Base-by-base conservation (phyloP, 768 basidiomycete genomes). In the Dioszegia hungarica region DNA sequence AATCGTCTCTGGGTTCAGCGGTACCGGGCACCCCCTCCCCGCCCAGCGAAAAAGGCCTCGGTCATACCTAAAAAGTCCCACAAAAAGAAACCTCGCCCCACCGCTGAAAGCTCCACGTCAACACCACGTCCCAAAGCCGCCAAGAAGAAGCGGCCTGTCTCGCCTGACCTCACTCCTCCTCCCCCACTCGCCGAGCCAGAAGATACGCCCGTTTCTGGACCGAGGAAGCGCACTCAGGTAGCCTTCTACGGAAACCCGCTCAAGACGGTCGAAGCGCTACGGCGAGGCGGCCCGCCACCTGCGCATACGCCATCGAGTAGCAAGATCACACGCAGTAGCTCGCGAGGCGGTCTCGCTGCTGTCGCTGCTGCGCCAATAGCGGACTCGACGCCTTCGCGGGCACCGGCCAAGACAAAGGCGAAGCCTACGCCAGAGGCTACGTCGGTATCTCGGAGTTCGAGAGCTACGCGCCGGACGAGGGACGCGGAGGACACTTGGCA, bases 1-100 rank as follows among this genome's bases (percentile, higher is more conserved):
- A 76, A 76, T 47, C 69, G 75, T 3, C 56, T 76, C 11, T 76
- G 75, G 75, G 59, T 76, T 5, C 71, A 76, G 61, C 67, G 71
- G 33, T 56, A 64, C 12, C 63, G 57, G 15, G 70, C 75, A 6
- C 59, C 66, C 40, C 72, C 68, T n/a, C 62, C 68, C n/a, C 53
- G 68, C 34, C 62, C 62, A 22, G 28, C 54, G 2, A 71, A 71
- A 56, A 64, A 66, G 54, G 27, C 66, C 10, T 60, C 64, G 1
- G 62, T 51, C 39, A 74, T 70, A 59, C 60, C 72, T 49, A 72
- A 71, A 43, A 50, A 53, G 36, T 62, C 59, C 9, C 37, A 47
- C 33, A 54, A 54, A 9, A 68, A 68, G 40, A 60, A 50, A 3
- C 49, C 61, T 8, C 50, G 63, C 1, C 60, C 64, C 5, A 48